These are phyloP conservation scores for Silybum marianum DNA, from an alignment of 129 eudicot species.

Conservation along the genomic window DNA sequence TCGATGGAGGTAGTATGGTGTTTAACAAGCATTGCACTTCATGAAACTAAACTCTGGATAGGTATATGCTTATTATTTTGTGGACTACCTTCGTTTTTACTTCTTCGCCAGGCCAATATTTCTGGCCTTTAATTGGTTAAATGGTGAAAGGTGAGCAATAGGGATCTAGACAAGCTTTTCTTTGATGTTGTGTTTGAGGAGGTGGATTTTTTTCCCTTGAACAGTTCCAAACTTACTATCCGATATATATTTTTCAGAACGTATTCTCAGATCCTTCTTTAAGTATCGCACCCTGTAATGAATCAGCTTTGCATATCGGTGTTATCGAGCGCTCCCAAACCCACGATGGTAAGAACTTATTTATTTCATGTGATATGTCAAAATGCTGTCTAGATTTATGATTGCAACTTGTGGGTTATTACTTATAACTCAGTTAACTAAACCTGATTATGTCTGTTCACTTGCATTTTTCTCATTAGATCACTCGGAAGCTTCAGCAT, in stretches of 20 bases:
- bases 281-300: constrained; percentile 28
- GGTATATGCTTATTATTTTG: background rate
- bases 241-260: constrained; percentile 39
- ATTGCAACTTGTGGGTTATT: background rate
- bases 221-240: constrained; percentile 26
- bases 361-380: background rate
- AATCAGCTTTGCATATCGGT: constrained; percentile 32
- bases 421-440: constrained; percentile 5
- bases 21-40: background rate
- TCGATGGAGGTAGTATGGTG: background rate
- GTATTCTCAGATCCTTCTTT: constrained; percentile 36
- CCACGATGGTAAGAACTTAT: constrained; percentile 16
- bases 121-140: background rate
- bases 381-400: constrained; percentile 10
- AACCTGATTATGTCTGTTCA: constrained; percentile 22
- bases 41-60: background rate
- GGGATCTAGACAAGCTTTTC: background rate
- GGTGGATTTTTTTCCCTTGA: background rate
- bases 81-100: background rate
- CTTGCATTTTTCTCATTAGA: constrained; percentile 34
- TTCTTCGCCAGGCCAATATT: background rate
- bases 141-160: background rate
- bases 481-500: constrained; percentile 52
- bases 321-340: constrained; percentile 12
- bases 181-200: background rate